Evolutionary conservation across 2,329 filamentous ascomycete species (phyloP).

Genomic region (Alternaria sp.): DNA sequence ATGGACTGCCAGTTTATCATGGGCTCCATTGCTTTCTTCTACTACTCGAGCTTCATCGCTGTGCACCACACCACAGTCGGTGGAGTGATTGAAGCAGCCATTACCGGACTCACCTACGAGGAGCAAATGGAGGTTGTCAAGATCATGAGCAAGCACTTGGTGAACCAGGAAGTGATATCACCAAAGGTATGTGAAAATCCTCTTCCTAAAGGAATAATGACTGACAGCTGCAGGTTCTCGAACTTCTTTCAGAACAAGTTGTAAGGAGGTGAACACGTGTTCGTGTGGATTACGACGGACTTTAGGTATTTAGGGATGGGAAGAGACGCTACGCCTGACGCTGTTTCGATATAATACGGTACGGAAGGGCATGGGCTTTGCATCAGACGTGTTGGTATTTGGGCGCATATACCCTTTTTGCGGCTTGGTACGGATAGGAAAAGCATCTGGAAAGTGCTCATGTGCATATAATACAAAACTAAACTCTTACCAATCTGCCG

Average conservation of each 20-base stretch:
- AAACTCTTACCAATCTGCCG: neutral
- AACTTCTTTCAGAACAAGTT: slow-evolving; percentile 30
- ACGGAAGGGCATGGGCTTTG: neutral
- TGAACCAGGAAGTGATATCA: slow-evolving; percentile 66
- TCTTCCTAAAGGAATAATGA: neutral
- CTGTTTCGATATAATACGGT: slow-evolving; percentile 2
- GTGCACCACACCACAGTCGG: slow-evolving; percentile 85
- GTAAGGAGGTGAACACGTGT: slow-evolving; percentile 24
- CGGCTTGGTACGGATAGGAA: neutral
- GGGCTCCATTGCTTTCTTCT: slow-evolving; percentile 98
- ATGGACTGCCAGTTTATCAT: slow-evolving; percentile 99
- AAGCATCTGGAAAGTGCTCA: neutral
- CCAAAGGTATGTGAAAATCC: slow-evolving; percentile 53
- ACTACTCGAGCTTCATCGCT: slow-evolving; percentile 97
- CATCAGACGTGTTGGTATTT: slow-evolving; percentile 5
- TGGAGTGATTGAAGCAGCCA: slow-evolving; percentile 86
- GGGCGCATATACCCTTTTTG: slow-evolving; percentile 16
- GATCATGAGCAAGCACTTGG: slow-evolving; percentile 67
- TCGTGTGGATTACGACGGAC: neutral
- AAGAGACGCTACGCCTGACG: neutral
- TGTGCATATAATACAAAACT: slow-evolving; percentile 3
- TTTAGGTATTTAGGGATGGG: neutral
- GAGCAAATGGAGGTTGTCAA: slow-evolving; percentile 84
- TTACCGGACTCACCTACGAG: slow-evolving; percentile 83
- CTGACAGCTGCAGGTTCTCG: slow-evolving; percentile 29